Evolutionary conservation across 2,329 filamentous ascomycete genomes (phyloP), one percentile per base, ranked within the genome.

Genomic region (Penicillium paneum): DNA sequence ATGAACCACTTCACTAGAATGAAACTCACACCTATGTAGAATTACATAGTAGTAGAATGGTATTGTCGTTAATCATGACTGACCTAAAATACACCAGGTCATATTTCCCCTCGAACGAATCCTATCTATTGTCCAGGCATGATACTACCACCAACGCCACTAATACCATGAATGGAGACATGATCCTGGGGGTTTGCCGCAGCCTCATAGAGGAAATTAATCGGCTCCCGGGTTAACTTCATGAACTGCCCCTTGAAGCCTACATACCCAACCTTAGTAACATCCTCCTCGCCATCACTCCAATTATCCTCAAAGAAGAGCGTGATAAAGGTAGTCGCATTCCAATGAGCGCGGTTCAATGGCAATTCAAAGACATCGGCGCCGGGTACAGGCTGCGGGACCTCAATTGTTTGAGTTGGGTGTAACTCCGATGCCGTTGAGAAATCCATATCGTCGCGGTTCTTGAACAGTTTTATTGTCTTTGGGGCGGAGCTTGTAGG

Each of bases 201-300:
- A 17, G 91, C 89, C 81, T 99, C 94, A 73, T 97, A 99, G 57
- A 96, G 67, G 64, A 97, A 93, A 63, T 88, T 91, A 7, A 88
- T 79, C 1, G 94, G 91, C 69, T 93, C 90, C 52, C 88, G 81
- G 43, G 88, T 94, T 67, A 96, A 74, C 70, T 86, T 85, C 83
- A 94, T 94, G 81, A 91, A 97, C 74, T 96, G 90, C 24, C 94
- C 94, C 75, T 90, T 92, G 78, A 99, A 97, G 1, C 90, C 94
- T 53, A 97, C 60, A 75, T 97, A 99, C 58, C 81, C 86, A 2
- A 97, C 72, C 45, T 85, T 81, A 41, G 90, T 93, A 52, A 88
- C 85, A 52, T 95, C 90, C 68, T 92, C 90, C 13, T 91, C 89
- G 0, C 85, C 90, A 44, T 84, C 82, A 64, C 85, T 83, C 74